phyloP scores from a whole-genome alignment of 2,329 filamentous ascomycete species.

The Beauveria pseudobassiana region DNA sequence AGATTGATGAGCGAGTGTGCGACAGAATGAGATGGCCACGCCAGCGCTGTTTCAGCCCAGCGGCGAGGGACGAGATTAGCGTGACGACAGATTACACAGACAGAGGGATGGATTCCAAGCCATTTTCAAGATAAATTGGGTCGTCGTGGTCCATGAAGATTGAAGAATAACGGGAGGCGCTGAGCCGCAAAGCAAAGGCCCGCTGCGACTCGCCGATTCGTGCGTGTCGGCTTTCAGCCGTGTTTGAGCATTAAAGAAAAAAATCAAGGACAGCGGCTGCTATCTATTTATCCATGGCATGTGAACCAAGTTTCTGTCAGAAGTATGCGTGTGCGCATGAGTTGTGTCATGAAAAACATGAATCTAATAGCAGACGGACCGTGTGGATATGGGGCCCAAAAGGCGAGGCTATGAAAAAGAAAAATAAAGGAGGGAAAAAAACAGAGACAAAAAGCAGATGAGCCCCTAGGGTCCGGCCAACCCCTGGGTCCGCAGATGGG shows the following conservation, averaged over 20 bases:
- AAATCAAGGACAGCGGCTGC: not conserved
- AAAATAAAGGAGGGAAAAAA: not conserved
- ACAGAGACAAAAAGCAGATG: not conserved
- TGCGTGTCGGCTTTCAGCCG: not conserved
- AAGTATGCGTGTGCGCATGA: not conserved
- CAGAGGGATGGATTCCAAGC: not conserved
- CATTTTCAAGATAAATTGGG: not conserved
- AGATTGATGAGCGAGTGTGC: not conserved
- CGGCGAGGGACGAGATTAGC: not conserved
- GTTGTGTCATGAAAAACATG: not conserved
- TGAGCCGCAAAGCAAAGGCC: not conserved
- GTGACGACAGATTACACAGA: not conserved
- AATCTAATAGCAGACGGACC: no score
- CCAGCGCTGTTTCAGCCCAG: slow-evolving; percentile 7
- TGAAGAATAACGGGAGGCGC: not conserved
- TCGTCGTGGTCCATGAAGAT: no score
- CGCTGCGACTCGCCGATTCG: not conserved
- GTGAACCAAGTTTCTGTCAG: not conserved
- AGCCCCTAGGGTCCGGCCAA: not conserved
- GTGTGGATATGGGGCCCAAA: not conserved
- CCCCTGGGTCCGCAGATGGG: slow-evolving; percentile 5
- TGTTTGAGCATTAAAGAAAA: not conserved
- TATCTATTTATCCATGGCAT: not conserved
- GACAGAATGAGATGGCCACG: not conserved
- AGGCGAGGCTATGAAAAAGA: not conserved